A percentile compares a stretch with the other conserved stretches of the same genome.
Evolutionary conservation across 2,329 filamentous ascomycete genomes (phyloP).

Genomic region (Didymellaceae sp.): DNA sequence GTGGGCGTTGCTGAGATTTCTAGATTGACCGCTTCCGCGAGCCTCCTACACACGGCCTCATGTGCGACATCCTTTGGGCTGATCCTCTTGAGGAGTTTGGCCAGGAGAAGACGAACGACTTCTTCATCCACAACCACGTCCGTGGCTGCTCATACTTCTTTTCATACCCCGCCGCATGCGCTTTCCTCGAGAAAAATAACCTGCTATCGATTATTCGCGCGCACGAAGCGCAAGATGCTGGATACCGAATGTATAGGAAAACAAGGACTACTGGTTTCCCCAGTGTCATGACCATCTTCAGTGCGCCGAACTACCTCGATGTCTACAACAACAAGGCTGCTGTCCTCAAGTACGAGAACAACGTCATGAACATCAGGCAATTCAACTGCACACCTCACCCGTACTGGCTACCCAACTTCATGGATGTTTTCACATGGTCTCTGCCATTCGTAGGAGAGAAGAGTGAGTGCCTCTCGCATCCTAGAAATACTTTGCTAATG

Average conservation of each 20-base stretch:
- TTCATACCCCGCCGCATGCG: conserved; percentile 95
- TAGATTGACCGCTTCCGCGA: conserved; percentile 98
- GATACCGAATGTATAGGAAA: conserved; percentile 99
- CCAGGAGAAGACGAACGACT: conserved; percentile 97
- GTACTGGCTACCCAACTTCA: conserved; percentile 99
- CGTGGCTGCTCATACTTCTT: conserved; percentile 99
- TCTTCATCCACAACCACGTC: conserved; percentile 97
- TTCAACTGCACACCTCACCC: conserved; percentile 99
- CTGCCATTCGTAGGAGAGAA: conserved; percentile 98
- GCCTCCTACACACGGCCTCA: conserved; percentile 93
- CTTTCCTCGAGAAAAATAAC: conserved; percentile 99
- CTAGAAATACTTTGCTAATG: conserved; percentile 24
- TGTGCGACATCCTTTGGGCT: conserved; percentile 99
- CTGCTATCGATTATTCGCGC: conserved; percentile 95
- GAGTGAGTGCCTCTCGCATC: conserved; percentile 42
- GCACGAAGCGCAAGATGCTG: conserved; percentile 97
- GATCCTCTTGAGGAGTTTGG: conserved; percentile 98
- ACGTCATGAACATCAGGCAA: conserved; percentile 99
- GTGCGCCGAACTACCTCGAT: conserved; percentile 96
- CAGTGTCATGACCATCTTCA: conserved; percentile 99
- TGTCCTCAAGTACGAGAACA: conserved; percentile 99
- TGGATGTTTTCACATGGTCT: conserved; percentile 99
- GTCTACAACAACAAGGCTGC: conserved; percentile 99
- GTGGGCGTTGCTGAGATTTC: conserved; percentile 26
- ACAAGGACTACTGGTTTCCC: conserved; percentile 97